phyloP scores from a whole-genome alignment of 495 filamentous ascomycete species.

The Penicillium canariense region DNA sequence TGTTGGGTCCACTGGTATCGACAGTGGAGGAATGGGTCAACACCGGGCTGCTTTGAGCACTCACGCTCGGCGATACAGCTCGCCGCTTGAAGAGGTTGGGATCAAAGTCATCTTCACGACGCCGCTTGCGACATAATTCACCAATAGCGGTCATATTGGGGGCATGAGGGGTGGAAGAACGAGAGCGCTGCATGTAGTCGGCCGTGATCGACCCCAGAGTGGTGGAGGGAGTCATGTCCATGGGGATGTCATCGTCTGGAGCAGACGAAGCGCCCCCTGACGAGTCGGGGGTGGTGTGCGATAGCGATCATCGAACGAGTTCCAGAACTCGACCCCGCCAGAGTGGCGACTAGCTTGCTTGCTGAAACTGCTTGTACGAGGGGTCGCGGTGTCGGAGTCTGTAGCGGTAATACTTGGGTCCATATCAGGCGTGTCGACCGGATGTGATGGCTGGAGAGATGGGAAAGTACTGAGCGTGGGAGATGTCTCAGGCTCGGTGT shows the following conservation, averaged over 20 bases:
- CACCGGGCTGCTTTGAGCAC: constrained; percentile 85
- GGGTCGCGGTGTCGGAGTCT: constrained; percentile 48
- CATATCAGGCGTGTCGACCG: constrained; percentile 48
- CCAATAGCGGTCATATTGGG: constrained; percentile 47
- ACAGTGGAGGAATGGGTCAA: constrained; percentile 74
- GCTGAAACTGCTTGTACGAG: constrained; percentile 65
- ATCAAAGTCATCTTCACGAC: constrained; percentile 90
- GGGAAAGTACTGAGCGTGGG: constrained; percentile 37
- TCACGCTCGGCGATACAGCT: constrained; percentile 90
- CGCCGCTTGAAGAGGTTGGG: constrained; percentile 85
- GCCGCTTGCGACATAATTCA: constrained; percentile 75
- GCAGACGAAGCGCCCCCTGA: constrained; percentile 56
- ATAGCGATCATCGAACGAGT: constrained; percentile 63
- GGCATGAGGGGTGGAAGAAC: constrained; percentile 51
- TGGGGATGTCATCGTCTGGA: constrained; percentile 69
- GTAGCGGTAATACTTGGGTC: constrained; percentile 59
- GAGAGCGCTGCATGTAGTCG: constrained; percentile 40
- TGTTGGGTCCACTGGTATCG: constrained; percentile 58
- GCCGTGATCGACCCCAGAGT: constrained; percentile 32
- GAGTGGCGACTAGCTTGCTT: constrained; percentile 68
- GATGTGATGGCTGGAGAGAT: constrained; percentile 50
- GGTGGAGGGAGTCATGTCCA: constrained; percentile 70
- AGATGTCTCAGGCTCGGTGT: constrained; percentile 55
- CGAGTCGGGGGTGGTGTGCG: constrained; percentile 62
- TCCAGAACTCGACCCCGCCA: constrained; percentile 75